phyloP scores from a whole-genome alignment of 108 stramenopile species.

The Fragilariopsis cylindrus region DNA sequence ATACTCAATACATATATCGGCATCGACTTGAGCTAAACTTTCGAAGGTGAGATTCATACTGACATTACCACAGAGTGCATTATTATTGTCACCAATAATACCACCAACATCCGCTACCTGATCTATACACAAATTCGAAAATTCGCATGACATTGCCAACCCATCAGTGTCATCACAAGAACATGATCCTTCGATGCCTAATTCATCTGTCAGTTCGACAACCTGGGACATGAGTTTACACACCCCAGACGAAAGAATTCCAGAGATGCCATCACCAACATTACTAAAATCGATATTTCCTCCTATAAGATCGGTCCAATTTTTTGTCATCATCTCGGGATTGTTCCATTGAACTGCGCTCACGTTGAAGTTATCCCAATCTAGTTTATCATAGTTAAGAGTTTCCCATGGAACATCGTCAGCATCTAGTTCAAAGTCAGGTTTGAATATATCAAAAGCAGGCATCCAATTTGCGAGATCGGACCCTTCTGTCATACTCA shows the following conservation, averaged over 20 bases:
- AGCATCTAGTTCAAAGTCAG: slow-evolving; percentile 10
- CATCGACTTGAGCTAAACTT: slow-evolving; percentile 7
- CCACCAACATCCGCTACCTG: neutral
- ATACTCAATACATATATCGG: slow-evolving; percentile 22
- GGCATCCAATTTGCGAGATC: slow-evolving; percentile 17
- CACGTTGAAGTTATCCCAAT: slow-evolving; percentile 15
- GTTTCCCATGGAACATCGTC: slow-evolving; percentile 15
- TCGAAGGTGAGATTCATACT: slow-evolving; percentile 17
- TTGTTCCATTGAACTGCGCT: slow-evolving; percentile 17
- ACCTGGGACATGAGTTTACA: neutral
- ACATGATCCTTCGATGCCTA: neutral
- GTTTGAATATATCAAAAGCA: slow-evolving; percentile 19
- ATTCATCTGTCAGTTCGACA: neutral
- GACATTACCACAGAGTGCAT: slow-evolving; percentile 10
- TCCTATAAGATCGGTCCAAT: neutral
- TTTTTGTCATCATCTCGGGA: neutral
- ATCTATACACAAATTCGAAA: slow-evolving; percentile 17
- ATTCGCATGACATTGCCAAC: slow-evolving; percentile 11
- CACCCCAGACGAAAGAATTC: neutral
- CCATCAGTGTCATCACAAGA: neutral
- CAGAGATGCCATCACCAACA: neutral
- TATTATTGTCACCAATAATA: neutral
- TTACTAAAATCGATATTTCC: neutral
- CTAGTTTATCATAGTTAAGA: slow-evolving; percentile 21
- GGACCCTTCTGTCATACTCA: slow-evolving; percentile 5